Base-by-base conservation (phyloP, 176 grass and related monocot genomes). In the Cymbopogon citratus region DNA sequence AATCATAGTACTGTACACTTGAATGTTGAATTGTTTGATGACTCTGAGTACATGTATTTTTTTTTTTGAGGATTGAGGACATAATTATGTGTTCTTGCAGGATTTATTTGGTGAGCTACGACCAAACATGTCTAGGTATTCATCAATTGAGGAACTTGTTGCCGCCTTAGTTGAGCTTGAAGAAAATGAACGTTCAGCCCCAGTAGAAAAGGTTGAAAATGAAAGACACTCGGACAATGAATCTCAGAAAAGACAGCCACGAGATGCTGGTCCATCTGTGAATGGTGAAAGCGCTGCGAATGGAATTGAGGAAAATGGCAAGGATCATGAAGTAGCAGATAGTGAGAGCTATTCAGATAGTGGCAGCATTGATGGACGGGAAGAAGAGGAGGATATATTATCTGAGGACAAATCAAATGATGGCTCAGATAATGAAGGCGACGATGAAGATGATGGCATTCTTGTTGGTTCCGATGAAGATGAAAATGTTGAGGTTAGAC, bases 281-380 rank as follows among this genome's bases (percentile, higher is more conserved):
- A 90, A 90, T 85, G 86, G 88, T 65, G 80, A 78, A 72, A 80
- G 75, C 23, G 56, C 89, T 80, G 73, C 77, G 78, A 87, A 93
- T 85, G 97, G 89, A 77, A 46, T 71, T 10, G 80, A 90, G 72
- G 87, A 91, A 81, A 92, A 91, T 77, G 90, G 91, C 44, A 85
- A 87, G 79, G 81, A 69, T 71, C 87, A 95, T 77, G 87, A 89
- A 68, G 82, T 59, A 34, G 88, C 71, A 85, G 93, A 91, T 67
- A 99, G 91, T 63, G 97, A 95, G 75, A 96, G 89, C 64, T 95
- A 92, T 91, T 98, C 96, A 65, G 97, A 83, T 46, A 91, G 90
- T 78, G 93, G 93, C 34, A 95, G 90, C 66, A 73, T 84, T 81
- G 87, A 89, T 80, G 89, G 82, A 34, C 89, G 52, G 82, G 92